Conservation (phyloP, 2,329 filamentous ascomycete species). For the Fusarium drepaniforme region DNA sequence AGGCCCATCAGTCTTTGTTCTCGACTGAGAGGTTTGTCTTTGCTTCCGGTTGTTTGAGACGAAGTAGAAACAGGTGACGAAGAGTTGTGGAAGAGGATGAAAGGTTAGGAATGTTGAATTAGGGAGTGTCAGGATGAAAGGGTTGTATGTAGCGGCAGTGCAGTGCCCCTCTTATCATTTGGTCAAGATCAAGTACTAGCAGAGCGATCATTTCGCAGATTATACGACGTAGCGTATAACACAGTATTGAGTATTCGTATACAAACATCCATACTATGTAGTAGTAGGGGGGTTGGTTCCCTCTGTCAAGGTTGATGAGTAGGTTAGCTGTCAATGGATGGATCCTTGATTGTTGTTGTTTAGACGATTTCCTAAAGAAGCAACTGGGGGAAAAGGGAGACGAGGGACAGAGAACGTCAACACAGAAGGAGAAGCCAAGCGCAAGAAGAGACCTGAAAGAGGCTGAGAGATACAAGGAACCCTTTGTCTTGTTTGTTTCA, state of each 20-base stretch:
- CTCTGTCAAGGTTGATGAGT: conserved; percentile 1
- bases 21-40: conserved; percentile 1
- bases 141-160: not conserved
- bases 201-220: conserved; percentile 2
- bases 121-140: not conserved
- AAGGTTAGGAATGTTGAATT: conserved; percentile 2
- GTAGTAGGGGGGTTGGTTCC: not conserved
- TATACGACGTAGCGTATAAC: not conserved
- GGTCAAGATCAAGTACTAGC: not conserved
- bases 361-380: conserved; percentile 17
- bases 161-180: conserved; percentile 1
- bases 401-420: not conserved
- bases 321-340: not conserved
- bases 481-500: conserved; percentile 3
- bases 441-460: not conserved
- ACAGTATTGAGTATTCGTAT: not conserved
- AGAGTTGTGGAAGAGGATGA: not conserved
- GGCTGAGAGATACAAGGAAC: not conserved
- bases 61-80: conserved; percentile 9
- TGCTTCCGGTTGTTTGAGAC: conserved; percentile 9
- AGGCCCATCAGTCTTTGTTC: not conserved
- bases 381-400: conserved; percentile 5
- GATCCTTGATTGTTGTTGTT: conserved; percentile 18
- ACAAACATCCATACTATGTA: not conserved
- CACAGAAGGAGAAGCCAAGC: not conserved